A percentile compares a stretch with the other conserved stretches of the same genome.
These are phyloP conservation scores for Xylaria sp. DNA, from an alignment of 2,329 filamentous ascomycete genomes.

Conservation along the genomic window DNA sequence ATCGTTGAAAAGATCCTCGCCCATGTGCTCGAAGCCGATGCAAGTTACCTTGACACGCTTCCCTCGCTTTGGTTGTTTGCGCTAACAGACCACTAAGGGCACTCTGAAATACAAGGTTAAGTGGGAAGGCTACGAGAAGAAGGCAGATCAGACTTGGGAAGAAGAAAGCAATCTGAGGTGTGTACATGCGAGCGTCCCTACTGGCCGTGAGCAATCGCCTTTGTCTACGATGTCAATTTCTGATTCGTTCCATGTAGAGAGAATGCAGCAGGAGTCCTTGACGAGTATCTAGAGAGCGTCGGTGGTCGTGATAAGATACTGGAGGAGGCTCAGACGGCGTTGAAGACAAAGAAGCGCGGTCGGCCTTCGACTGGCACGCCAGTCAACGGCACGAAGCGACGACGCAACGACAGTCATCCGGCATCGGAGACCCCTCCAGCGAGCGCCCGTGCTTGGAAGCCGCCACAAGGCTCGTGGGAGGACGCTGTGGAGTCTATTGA, in stretches of 20 bases:
- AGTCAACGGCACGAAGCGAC: conserved; percentile 58
- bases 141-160: conserved; percentile 81
- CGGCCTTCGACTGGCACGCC: conserved; percentile 57
- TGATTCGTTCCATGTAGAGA: conserved; percentile 54
- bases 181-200: conserved; percentile 39
- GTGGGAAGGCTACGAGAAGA: conserved; percentile 81
- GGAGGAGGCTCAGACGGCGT: conserved; percentile 61
- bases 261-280: conserved; percentile 68
- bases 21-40: conserved; percentile 70
- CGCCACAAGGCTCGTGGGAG: conserved; percentile 81
- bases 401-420: conserved; percentile 63
- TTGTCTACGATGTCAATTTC: conserved; percentile 1
- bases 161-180: conserved; percentile 76
- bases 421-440: conserved; percentile 60
- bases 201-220: conserved; percentile 22
- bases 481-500: conserved; percentile 77
- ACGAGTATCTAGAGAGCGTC: conserved; percentile 70
- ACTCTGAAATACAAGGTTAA: conserved; percentile 75
- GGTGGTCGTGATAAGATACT: conserved; percentile 72
- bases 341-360: conserved; percentile 68
- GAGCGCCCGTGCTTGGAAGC: conserved; percentile 64
- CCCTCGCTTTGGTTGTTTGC: background rate
- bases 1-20: conserved; percentile 78
- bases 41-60: conserved; percentile 48
- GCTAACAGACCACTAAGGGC: conserved; percentile 53